Base-by-base conservation (phyloP, 1,284 basidiomycete genomes). In the Flammula alnicola region DNA sequence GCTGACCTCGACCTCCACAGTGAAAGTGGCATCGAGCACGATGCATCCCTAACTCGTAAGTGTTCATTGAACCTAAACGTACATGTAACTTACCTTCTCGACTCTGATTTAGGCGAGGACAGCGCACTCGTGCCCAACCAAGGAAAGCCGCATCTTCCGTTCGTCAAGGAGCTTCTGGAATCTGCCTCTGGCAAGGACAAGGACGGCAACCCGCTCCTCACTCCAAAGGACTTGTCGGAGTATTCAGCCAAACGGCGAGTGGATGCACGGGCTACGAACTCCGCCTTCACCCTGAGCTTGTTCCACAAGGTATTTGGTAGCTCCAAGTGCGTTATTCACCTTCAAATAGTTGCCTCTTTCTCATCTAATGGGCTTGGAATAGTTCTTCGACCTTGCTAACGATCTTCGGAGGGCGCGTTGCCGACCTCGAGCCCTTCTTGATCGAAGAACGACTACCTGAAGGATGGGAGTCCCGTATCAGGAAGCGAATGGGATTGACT, bases 81-180 rank as follows among this genome's bases (percentile, higher is more conserved):
- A n/a, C n/a, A n/a, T n/a, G n/a, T n/a, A n/a, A n/a, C n/a, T n/a
- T n/a, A n/a, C n/a, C n/a, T n/a, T n/a, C n/a, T n/a, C n/a, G n/a
- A n/a, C n/a, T n/a, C n/a, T n/a, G n/a, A n/a, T n/a, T n/a, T 39
- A 91, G 88, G 88, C 14, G 69, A 83, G 44, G 88, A 91, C 59
- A 61, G 65, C 5, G 68, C 70, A 22, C 61, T 76, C 35, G 64
- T 77, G 27, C 70, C 73, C 3, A 70, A 82, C 58, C 88, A 91
- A 66, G 66, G 71, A 1, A 68, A 66, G 32, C 79, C 78, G 8
- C 67, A 80, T 22, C 33, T 71, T 1, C 72, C 69, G 0, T 78
- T 79, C 54, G 74, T 89, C 49, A 72, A 81, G 25, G 80, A 81
- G 40, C 69, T 91, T 1, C 72, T 89, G 16, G 72, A 70, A 0